These are phyloP conservation scores for Flaveria ramosissima DNA, from an alignment of 129 eudicot species.

Conservation along the genomic window DNA sequence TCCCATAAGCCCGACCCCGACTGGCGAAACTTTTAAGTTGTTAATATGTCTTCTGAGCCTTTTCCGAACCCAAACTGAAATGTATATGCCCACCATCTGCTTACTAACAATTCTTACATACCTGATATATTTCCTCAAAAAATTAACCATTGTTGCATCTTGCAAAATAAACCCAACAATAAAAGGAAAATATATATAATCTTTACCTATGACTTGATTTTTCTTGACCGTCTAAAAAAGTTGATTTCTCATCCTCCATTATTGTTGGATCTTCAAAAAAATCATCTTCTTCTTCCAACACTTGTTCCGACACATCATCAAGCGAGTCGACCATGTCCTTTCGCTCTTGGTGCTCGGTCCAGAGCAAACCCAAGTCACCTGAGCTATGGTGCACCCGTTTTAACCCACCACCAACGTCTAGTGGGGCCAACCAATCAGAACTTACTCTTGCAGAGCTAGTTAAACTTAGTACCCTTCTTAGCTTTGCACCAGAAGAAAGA, in stretches of 20 bases:
- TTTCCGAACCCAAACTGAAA: slow-evolving; percentile 92
- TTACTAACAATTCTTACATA: slow-evolving; percentile 90
- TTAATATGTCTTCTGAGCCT: slow-evolving; percentile 85
- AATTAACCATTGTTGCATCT: slow-evolving; percentile 19
- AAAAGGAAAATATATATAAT: not conserved
- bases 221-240: slow-evolving; percentile 21
- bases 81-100: slow-evolving; percentile 98
- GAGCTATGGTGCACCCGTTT: slow-evolving; percentile 76
- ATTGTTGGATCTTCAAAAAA: slow-evolving; percentile 38
- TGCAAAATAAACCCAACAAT: slow-evolving; percentile 2
- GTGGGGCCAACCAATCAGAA: slow-evolving; percentile 50
- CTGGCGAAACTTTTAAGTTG: slow-evolving; percentile 94
- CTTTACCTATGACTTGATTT: slow-evolving; percentile 38
- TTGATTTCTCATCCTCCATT: slow-evolving; percentile 27
- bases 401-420: slow-evolving; percentile 39
- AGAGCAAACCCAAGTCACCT: slow-evolving; percentile 63
- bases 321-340: slow-evolving; percentile 46
- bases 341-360: slow-evolving; percentile 53
- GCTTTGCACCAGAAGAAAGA: slow-evolving; percentile 54
- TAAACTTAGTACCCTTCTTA: slow-evolving; percentile 63
- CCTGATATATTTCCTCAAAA: slow-evolving; percentile 25
- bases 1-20: slow-evolving; percentile 98
- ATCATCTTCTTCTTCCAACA: slow-evolving; percentile 70
- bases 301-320: slow-evolving; percentile 53
- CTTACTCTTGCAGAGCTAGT: slow-evolving; percentile 67